Percentiles rank a stretch among this genome's conserved stretches.
Evolutionary conservation across 495 filamentous ascomycete genomes (phyloP).

Genomic region (Aspergillus heteromorphus): DNA sequence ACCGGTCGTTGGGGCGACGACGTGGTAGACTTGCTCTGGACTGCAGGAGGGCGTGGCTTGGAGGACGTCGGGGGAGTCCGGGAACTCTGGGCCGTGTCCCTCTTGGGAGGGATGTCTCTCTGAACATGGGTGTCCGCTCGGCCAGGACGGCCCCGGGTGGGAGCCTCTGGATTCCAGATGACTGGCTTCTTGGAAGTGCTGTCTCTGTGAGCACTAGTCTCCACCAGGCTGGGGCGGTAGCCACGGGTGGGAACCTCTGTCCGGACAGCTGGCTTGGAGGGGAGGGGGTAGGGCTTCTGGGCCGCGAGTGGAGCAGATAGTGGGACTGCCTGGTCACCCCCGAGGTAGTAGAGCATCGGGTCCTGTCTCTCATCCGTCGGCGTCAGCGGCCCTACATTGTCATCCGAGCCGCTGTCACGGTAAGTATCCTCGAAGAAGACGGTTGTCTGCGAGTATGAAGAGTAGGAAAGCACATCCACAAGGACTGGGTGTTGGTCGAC

Average conservation of each 20-base stretch:
- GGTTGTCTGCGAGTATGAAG: slow-evolving; percentile 9
- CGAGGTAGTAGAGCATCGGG: slow-evolving; percentile 12
- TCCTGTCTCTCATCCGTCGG: slow-evolving; percentile 22
- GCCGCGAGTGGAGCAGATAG: slow-evolving; percentile 9
- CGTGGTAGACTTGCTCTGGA: neutral
- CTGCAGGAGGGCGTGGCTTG: neutral
- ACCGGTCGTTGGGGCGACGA: slow-evolving; percentile 18
- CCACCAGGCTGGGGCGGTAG: neutral
- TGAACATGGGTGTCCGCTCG: neutral
- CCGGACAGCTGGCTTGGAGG: neutral
- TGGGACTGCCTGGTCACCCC: slow-evolving; percentile 3
- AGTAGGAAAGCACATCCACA: slow-evolving; percentile 20
- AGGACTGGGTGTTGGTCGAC: slow-evolving; percentile 46
- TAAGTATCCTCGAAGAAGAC: slow-evolving; percentile 8
- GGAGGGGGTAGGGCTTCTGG: neutral
- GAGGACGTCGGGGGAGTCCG: neutral
- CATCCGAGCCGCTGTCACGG: slow-evolving; percentile 27
- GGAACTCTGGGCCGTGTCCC: neutral
- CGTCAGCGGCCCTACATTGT: slow-evolving; percentile 31
- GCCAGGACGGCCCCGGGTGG: neutral
- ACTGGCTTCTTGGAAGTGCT: neutral
- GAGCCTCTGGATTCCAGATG: neutral
- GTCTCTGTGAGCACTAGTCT: neutral
- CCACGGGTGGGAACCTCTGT: neutral
- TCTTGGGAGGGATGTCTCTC: neutral